Percentiles rank a stretch among this genome's conserved stretches.
Evolutionary conservation across 176 grass and related monocot genomes (phyloP).

Genomic region (Carex myosuroides): DNA sequence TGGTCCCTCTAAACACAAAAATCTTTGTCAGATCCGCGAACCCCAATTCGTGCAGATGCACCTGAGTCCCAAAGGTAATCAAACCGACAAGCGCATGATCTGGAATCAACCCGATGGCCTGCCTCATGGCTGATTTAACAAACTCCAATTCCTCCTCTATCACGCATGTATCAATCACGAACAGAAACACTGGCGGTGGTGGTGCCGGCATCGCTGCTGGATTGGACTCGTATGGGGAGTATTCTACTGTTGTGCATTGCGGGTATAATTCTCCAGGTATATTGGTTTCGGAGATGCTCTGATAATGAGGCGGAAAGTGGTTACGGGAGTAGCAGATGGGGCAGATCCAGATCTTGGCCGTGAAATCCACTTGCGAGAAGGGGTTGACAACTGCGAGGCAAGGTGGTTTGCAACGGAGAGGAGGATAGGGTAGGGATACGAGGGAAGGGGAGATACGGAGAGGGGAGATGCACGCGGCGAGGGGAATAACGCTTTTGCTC

Average conservation of each 20-base stretch:
- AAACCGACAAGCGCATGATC: constrained; percentile 87
- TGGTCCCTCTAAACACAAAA: constrained; percentile 89
- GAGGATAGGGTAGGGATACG: constrained; percentile 58
- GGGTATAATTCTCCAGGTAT: constrained; percentile 82
- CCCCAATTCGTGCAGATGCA: constrained; percentile 86
- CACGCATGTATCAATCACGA: constrained; percentile 89
- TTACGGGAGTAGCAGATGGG: constrained; percentile 91
- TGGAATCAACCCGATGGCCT: constrained; percentile 66
- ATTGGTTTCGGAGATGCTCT: constrained; percentile 71
- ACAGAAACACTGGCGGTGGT: constrained; percentile 74
- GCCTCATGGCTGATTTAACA: constrained; percentile 73
- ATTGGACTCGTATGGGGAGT: constrained; percentile 35
- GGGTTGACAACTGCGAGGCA: constrained; percentile 77
- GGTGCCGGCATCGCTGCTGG: constrained; percentile 27
- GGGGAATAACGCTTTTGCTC: constrained; percentile 85
- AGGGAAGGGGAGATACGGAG: constrained; percentile 43
- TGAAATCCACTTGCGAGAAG: constrained; percentile 88
- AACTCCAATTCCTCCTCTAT: constrained; percentile 96
- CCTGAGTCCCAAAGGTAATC: constrained; percentile 91
- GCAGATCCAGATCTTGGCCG: constrained; percentile 99
- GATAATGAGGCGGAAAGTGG: constrained; percentile 88
- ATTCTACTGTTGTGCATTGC: constrained; percentile 85
- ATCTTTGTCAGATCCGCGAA: constrained; percentile 95
- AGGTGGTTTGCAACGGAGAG: constrained; percentile 88
- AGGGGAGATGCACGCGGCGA: constrained; percentile 60